These are phyloP conservation scores for Clavariopsis aquatica DNA, from an alignment of 495 filamentous ascomycete genomes.

Conservation along the genomic window DNA sequence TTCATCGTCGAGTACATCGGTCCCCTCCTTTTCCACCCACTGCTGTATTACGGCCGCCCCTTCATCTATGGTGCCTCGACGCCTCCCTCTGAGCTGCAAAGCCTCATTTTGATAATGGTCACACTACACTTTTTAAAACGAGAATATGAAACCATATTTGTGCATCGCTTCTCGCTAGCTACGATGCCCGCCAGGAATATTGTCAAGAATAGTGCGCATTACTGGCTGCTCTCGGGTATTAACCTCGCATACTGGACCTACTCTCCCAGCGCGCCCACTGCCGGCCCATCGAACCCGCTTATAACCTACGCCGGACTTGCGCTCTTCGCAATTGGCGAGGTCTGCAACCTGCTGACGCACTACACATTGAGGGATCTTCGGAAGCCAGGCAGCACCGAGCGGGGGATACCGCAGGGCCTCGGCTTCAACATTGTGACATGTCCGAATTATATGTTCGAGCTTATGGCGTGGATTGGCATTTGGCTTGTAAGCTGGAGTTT, in stretches of 20 bases:
- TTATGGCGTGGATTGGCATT: conserved; percentile 79
- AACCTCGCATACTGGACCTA: conserved; percentile 87
- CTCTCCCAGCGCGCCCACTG: conserved; percentile 64
- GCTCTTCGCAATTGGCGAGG: conserved; percentile 73
- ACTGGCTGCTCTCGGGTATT: conserved; percentile 82
- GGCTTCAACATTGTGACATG: conserved; percentile 89
- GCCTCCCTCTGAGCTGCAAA: conserved; percentile 65
- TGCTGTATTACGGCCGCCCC: conserved; percentile 68
- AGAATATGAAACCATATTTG: conserved; percentile 88
- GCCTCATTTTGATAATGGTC: conserved; percentile 69
- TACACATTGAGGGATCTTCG: conserved; percentile 72
- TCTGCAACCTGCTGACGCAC: conserved; percentile 78
- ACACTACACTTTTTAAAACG: conserved; percentile 89
- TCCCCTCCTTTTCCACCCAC: conserved; percentile 85
- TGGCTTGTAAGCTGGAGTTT: conserved; percentile 73
- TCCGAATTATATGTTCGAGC: conserved; percentile 97
- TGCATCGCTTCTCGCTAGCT: conserved; percentile 91
- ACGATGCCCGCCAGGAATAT: conserved; percentile 89
- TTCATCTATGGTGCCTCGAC: conserved; percentile 67
- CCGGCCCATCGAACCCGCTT: conserved; percentile 48
- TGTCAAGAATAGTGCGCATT: conserved; percentile 88
- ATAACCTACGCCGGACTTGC: conserved; percentile 64
- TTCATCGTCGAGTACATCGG: conserved; percentile 94
- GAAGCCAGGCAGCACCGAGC: conserved; percentile 74
- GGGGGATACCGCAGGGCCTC: conserved; percentile 82